Conservation (phyloP, 2,329 filamentous ascomycete genomes). For the Talaromyces sp. region DNA sequence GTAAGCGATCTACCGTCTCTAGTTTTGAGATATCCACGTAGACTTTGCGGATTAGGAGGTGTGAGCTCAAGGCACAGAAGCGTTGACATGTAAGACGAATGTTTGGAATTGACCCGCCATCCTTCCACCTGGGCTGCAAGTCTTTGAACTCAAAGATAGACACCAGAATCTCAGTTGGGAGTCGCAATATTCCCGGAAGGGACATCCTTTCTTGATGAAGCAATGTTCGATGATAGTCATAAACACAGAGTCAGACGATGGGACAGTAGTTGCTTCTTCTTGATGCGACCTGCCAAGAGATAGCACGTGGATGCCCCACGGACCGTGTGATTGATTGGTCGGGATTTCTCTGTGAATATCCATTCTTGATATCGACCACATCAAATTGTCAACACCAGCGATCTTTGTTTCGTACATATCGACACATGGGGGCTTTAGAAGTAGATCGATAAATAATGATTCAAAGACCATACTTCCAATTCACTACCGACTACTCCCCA, state of each 20-base stretch:
- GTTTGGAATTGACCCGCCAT: not conserved
- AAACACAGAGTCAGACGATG: not conserved
- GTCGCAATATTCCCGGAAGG: not conserved
- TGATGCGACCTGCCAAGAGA: not conserved
- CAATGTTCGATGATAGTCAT: not conserved
- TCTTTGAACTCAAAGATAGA: not conserved
- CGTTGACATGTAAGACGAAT: constrained; percentile 4
- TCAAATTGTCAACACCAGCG: not conserved
- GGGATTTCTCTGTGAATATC: not conserved
- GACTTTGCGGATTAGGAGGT: not conserved
- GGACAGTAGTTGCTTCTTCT: not conserved
- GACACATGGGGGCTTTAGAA: not conserved
- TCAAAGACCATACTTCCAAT: not conserved
- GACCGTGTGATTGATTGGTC: not conserved
- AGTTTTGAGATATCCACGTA: not conserved
- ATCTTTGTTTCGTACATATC: not conserved
- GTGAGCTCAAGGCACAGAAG: constrained; percentile 1
- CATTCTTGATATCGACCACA: not conserved
- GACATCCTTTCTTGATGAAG: not conserved
- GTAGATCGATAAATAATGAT: not conserved
- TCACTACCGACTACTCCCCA: constrained; percentile 46
- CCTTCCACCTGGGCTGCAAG: not conserved
- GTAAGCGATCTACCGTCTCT: not conserved
- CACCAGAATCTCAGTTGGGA: not conserved
- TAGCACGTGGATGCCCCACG: not conserved